phyloP scores from a whole-genome alignment of 2,329 filamentous ascomycete species.

The Phoma sp. region DNA sequence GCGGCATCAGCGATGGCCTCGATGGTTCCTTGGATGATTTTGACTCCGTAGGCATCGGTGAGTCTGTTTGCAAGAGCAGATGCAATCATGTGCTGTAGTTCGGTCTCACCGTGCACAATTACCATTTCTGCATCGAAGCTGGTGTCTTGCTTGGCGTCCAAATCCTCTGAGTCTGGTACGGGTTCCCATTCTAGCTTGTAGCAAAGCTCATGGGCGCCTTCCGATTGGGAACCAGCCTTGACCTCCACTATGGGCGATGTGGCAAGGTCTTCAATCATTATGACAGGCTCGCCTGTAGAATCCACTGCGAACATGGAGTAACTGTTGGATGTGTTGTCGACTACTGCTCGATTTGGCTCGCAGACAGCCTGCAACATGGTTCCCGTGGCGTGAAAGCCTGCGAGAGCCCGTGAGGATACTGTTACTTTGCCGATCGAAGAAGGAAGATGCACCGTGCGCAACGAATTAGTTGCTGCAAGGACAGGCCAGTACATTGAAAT shows the following conservation, averaged over 20 bases:
- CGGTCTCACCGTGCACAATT: conserved; percentile 23
- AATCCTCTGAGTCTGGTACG: neutral
- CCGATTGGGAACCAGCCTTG: conserved; percentile 7
- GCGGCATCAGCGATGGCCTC: neutral
- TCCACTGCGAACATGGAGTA: conserved; percentile 34
- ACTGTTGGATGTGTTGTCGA: conserved; percentile 23
- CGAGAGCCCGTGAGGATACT: conserved; percentile 23
- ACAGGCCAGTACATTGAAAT: conserved; percentile 40
- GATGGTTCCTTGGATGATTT: conserved; percentile 2
- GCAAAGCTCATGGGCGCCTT: conserved; percentile 32
- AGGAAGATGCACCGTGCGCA: conserved; percentile 31
- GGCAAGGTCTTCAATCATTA: conserved; percentile 30
- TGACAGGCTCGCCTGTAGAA: conserved; percentile 21
- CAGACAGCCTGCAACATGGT: conserved; percentile 26
- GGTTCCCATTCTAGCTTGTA: conserved; percentile 40
- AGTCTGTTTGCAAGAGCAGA: conserved; percentile 21
- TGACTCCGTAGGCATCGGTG: conserved; percentile 3
- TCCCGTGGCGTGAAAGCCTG: conserved; percentile 5
- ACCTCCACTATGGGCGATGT: conserved; percentile 32
- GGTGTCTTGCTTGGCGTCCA: neutral
- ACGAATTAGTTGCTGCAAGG: conserved; percentile 17
- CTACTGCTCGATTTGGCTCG: conserved; percentile 10
- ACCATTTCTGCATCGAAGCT: conserved; percentile 16
- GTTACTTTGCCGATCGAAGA: conserved; percentile 33
- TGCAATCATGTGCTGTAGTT: conserved; percentile 22